Evolutionary conservation across 2,329 filamentous ascomycete species (phyloP).

Genomic region (Proliferodiscus dingleyae): DNA sequence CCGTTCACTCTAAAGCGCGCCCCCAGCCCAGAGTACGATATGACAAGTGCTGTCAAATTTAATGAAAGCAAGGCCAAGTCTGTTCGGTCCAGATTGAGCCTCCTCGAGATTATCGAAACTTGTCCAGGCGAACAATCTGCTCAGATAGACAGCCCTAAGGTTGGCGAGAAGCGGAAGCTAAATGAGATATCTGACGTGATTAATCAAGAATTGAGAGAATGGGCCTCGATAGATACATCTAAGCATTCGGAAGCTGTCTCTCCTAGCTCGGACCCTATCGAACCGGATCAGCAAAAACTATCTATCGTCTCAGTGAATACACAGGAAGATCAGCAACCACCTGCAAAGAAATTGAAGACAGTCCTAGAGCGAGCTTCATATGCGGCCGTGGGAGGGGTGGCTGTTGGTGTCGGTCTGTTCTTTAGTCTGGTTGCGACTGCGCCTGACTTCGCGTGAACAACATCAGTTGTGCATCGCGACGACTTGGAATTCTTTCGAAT

Average conservation of each 20-base stretch:
- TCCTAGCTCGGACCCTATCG: too few relatives aligned
- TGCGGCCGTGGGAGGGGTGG: conserved; percentile 33
- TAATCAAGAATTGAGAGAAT: conserved; percentile 23
- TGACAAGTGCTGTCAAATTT: conserved; percentile 27
- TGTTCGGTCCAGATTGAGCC: conserved; percentile 25
- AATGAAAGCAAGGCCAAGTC: conserved; percentile 22
- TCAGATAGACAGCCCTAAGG: conserved; percentile 1
- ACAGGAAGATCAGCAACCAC: conserved; percentile 13
- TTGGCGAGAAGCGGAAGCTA: conserved; percentile 27
- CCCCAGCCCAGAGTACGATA: conserved; percentile 23
- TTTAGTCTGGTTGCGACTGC: conserved; percentile 35
- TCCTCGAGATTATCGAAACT: conserved; percentile 28
- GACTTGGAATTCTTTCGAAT: conserved; percentile 7
- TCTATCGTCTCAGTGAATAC: too few relatives aligned
- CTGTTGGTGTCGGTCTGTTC: conserved; percentile 34
- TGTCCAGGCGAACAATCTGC: conserved; percentile 5
- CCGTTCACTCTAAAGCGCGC: background rate
- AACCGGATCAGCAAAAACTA: too few relatives aligned
- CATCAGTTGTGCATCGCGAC: too few relatives aligned
- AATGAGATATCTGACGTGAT: conserved; percentile 28
- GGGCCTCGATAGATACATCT: conserved; percentile 14
- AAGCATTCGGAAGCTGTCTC: background rate
- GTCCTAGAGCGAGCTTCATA: conserved; percentile 27
- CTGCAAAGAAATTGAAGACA: conserved; percentile 28
- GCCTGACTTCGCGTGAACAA: conserved; percentile 29